Evolutionary conservation across 257 asterid species (phyloP).

Genomic region (Scutellaria barbata): DNA sequence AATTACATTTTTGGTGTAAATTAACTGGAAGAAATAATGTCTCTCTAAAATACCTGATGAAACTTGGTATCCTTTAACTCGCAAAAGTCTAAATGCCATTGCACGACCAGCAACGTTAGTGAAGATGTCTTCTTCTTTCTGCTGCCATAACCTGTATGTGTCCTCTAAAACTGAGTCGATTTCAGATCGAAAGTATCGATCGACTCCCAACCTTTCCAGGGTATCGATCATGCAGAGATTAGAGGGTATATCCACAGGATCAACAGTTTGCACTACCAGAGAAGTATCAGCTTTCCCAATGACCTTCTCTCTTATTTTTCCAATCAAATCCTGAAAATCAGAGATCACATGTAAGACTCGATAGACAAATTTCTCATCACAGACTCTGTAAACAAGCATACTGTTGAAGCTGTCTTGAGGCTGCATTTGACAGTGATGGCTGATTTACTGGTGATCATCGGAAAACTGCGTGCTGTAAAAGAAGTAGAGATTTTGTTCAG

Average conservation of each 20-base stretch:
- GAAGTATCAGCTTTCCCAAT: not conserved
- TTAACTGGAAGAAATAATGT: no score
- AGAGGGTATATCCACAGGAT: slow-evolving; percentile 17
- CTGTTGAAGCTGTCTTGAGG: slow-evolving; percentile 12
- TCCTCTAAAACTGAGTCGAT: slow-evolving; percentile 31
- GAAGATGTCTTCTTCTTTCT: slow-evolving; percentile 33
- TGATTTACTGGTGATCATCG: not conserved
- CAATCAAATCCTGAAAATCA: slow-evolving; percentile 15
- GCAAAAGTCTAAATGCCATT: slow-evolving; percentile 52
- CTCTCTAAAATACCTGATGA: not conserved
- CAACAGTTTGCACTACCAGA: slow-evolving; percentile 14
- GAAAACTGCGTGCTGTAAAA: not conserved
- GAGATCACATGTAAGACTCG: no score
- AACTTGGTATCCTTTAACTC: slow-evolving; percentile 41
- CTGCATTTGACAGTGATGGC: slow-evolving; percentile 2
- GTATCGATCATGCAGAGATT: slow-evolving; percentile 40
- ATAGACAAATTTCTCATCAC: not conserved
- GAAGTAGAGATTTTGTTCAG: not conserved
- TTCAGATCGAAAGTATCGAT: slow-evolving; percentile 36
- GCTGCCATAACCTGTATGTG: slow-evolving; percentile 41
- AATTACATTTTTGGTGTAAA: no score
- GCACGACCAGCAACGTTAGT: slow-evolving; percentile 37
- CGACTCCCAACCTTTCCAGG: slow-evolving; percentile 44
- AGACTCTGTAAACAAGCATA: slow-evolving; percentile 9
- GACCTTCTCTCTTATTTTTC: not conserved